Evolutionary conservation across 345 rosid species (phyloP).

Genomic region (Moricandia arvensis): DNA sequence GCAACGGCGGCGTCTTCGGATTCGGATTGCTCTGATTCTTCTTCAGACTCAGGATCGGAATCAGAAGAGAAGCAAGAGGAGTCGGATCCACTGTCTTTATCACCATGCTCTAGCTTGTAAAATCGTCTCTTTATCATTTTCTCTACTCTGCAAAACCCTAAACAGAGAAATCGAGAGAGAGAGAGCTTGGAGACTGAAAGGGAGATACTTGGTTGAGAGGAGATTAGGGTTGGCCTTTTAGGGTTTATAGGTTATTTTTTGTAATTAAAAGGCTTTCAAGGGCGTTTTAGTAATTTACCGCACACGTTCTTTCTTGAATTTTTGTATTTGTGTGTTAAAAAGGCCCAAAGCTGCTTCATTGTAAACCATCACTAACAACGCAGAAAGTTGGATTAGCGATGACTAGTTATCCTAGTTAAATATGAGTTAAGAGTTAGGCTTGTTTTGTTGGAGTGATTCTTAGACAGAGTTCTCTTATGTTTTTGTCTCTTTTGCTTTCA

Average conservation of each 20-base stretch:
- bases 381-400: neutral
- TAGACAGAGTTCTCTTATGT: neutral
- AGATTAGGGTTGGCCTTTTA: too few relatives aligned
- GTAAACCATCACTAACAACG: too few relatives aligned
- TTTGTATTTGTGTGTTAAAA: too few relatives aligned
- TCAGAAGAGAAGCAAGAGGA: slow-evolving; percentile 72
- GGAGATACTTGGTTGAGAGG: too few relatives aligned
- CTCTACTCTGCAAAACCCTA: neutral
- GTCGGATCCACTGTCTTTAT: slow-evolving; percentile 52
- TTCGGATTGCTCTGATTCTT: slow-evolving; percentile 37
- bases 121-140: slow-evolving; percentile 83
- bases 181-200: too few relatives aligned
- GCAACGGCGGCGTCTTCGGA: slow-evolving; percentile 37
- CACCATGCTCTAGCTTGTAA: slow-evolving; percentile 74
- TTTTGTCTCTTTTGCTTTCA: neutral
- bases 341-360: too few relatives aligned
- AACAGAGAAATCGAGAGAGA: neutral
- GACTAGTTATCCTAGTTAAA: too few relatives aligned
- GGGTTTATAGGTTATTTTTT: too few relatives aligned
- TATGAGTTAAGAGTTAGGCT: neutral
- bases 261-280: too few relatives aligned
- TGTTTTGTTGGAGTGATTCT: neutral
- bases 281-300: too few relatives aligned
- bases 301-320: too few relatives aligned
- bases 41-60: slow-evolving; percentile 57